Conservation (phyloP, 495 filamentous ascomycete species). For the Penicillium daleae region DNA sequence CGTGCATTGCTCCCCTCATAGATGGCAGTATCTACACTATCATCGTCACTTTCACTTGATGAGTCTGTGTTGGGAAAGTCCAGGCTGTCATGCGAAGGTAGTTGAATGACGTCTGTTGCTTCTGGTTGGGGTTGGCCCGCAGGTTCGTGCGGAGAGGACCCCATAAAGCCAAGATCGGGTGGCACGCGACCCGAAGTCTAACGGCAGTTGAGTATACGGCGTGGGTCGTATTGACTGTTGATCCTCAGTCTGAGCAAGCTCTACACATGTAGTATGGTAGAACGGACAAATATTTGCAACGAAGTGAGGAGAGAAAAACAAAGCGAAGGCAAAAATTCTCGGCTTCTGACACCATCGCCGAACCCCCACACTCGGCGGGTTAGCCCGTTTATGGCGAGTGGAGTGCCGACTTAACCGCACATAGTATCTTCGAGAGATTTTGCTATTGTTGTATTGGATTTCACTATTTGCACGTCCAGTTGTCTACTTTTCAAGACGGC, state of each 20-base stretch:
- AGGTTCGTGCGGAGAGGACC: slow-evolving; percentile 9
- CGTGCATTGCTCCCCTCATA: neutral
- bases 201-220: neutral
- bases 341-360: slow-evolving; percentile 21
- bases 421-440: neutral
- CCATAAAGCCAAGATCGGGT: slow-evolving; percentile 13
- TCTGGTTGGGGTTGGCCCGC: slow-evolving; percentile 11
- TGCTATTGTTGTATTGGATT: no score
- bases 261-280: no score
- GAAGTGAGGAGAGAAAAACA: slow-evolving; percentile 1
- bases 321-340: slow-evolving; percentile 10
- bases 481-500: no score
- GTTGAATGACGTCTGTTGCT: slow-evolving; percentile 6
- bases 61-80: neutral
- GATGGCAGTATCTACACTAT: slow-evolving; percentile 9
- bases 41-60: slow-evolving; percentile 7
- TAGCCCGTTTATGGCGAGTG: slow-evolving; percentile 4
- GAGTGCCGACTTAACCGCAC: slow-evolving; percentile 28
- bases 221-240: neutral
- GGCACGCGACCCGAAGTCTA: neutral
- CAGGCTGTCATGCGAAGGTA: neutral
- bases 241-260: neutral
- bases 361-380: slow-evolving; percentile 9
- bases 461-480: no score
- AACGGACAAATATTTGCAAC: neutral